A percentile compares a stretch with the other conserved stretches of the same genome.
Evolutionary conservation across 208 protist species (phyloP).

Genomic region (Spongospora subterranea): DNA sequence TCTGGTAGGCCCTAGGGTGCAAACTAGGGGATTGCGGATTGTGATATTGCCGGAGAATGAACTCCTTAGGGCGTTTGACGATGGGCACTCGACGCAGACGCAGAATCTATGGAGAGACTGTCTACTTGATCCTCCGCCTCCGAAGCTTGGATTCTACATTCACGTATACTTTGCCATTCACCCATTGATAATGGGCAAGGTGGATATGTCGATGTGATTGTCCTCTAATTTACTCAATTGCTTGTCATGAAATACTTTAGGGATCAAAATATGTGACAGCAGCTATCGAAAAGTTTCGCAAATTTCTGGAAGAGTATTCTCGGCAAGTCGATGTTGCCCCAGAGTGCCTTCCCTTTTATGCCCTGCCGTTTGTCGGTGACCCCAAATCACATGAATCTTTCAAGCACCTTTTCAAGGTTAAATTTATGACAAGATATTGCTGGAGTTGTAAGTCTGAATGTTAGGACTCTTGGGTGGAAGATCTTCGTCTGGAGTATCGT

Average conservation of each 20-base stretch:
- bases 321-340: neutral
- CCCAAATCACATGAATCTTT: constrained; percentile 25
- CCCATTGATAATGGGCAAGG: neutral
- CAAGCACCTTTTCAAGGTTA: constrained; percentile 48
- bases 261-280: neutral
- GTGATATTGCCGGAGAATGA: neutral
- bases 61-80: constrained; percentile 3
- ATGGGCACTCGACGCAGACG: neutral
- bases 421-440: neutral
- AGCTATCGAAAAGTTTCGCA: neutral
- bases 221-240: no score
- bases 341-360: constrained; percentile 35
- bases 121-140: constrained; percentile 1
- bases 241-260: no score
- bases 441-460: neutral
- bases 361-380: constrained; percentile 17
- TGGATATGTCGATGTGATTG: no score
- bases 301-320: constrained; percentile 50
- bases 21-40: neutral
- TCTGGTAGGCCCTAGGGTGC: neutral
- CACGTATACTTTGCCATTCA: constrained; percentile 42
- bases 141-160: constrained; percentile 35
- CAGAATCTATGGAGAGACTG: neutral
- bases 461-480: constrained; percentile 18
- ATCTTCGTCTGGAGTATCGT: neutral